Percentiles rank a stretch among this genome's conserved stretches.
Conservation (phyloP, 202 grass and related monocot species). For the Alloteropsis angusta region DNA sequence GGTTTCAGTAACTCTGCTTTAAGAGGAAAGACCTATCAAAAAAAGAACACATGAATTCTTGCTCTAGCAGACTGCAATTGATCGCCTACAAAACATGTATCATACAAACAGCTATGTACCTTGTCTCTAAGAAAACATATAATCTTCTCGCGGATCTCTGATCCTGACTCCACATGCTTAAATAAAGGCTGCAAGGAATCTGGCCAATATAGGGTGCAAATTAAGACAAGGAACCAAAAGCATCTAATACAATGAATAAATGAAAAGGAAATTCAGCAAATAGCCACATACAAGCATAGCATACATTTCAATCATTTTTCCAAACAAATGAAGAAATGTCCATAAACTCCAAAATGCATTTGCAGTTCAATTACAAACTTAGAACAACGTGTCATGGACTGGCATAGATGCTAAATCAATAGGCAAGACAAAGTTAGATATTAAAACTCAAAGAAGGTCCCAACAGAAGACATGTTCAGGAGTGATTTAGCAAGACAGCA, state of each 20-base stretch:
- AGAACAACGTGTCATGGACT: neutral
- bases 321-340: neutral
- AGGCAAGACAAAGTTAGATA: neutral
- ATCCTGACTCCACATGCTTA: constrained; percentile 85
- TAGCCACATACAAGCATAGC: neutral
- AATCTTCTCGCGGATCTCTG: constrained; percentile 92
- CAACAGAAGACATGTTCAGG: neutral
- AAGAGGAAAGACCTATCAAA: constrained; percentile 72
- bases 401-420: neutral
- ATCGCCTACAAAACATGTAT: neutral
- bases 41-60: constrained; percentile 1
- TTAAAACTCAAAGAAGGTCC: neutral
- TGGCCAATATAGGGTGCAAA: constrained; percentile 28
- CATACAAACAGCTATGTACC: constrained; percentile 36
- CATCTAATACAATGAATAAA: neutral
- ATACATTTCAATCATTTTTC: neutral
- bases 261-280: neutral
- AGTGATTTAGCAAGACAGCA: neutral
- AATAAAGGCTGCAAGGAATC: constrained; percentile 92
- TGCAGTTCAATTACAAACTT: constrained; percentile 9
- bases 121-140: constrained; percentile 96
- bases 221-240: constrained; percentile 8
- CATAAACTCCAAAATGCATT: neutral
- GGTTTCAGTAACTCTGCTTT: constrained; percentile 89
- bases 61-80: neutral